Conservation (phyloP, 2,329 filamentous ascomycete species). For the Botryotinia narcissicola region DNA sequence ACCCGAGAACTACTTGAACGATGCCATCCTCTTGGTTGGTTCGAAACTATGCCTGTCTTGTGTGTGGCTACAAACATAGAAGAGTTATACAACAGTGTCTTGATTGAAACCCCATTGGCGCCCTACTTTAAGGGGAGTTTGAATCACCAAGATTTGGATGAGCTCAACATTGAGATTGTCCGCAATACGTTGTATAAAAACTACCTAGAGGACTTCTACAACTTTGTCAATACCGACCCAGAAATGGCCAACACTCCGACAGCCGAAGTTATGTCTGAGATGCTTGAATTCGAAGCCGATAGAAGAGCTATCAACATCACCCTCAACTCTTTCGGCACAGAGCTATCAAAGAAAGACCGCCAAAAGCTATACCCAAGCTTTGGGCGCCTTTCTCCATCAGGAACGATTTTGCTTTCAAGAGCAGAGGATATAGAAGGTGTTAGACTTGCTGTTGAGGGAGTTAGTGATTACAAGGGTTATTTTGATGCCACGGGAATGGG, state of each 20-base stretch:
- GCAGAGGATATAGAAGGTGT: constrained; percentile 96
- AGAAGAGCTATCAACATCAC: constrained; percentile 98
- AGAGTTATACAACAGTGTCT: constrained; percentile 95
- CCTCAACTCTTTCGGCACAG: constrained; percentile 96
- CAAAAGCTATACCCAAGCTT: constrained; percentile 96
- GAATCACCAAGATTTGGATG: constrained; percentile 94
- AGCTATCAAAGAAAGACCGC: constrained; percentile 87
- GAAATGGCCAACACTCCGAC: constrained; percentile 88
- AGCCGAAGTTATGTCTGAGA: constrained; percentile 90
- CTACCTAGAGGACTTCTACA: constrained; percentile 96
- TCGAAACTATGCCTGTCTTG: constrained; percentile 97
- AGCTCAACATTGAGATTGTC: constrained; percentile 98
- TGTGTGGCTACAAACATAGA: constrained; percentile 98
- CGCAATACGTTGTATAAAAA: constrained; percentile 99
- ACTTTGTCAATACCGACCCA: constrained; percentile 85
- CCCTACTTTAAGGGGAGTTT: constrained; percentile 97
- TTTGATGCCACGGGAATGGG: constrained; percentile 88
- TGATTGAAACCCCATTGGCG: constrained; percentile 94
- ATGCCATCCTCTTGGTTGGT: constrained; percentile 97
- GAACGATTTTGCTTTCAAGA: constrained; percentile 88
- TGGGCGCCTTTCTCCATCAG: constrained; percentile 88
- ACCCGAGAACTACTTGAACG: constrained; percentile 91
- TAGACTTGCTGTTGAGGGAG: constrained; percentile 86
- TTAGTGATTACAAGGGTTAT: constrained; percentile 91
- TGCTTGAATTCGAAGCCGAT: constrained; percentile 95